Base-by-base conservation (phyloP, 2,329 filamentous ascomycete species). In the Annulohypoxylon truncatum region DNA sequence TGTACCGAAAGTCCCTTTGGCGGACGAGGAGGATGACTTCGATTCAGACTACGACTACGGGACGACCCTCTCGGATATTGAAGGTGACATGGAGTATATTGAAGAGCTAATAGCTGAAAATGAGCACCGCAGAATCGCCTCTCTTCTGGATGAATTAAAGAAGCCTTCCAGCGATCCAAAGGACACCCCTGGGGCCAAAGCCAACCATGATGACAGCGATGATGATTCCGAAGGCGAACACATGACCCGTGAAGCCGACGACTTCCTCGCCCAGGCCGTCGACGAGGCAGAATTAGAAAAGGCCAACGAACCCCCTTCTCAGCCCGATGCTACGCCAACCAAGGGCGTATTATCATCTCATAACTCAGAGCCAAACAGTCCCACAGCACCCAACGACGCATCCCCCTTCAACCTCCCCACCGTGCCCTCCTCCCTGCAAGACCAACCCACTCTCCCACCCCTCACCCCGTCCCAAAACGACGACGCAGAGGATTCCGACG, bases 171-270 rank as follows among this genome's bases (percentile, higher is more conserved):
- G 24, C 10, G 15, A 48, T 50, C 57, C 57, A 40, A 68, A 63
- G 22, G 2, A 40, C 13, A 26, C 47, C 8, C 18, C 29, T 10
- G n/a, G 31, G 1, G 8, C 42, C 24, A 58, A 15, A 12, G 44
- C 31, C 10, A 26, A 7, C 10, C 26, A 40, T 12, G 51, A 60
- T 12, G 44, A 50, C 4, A 62, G 66, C 1, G 51, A 52, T 13
- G 65, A 75, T 64, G 71, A 86, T 69, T 87, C 85, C 0, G 84
- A 87, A n/a, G 81, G 81, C 0, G 84, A 86, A 31, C 71, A 71
- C 1, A 86, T 86, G 83, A 74, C 74, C 3, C 76, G 74, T 3
- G 79, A 84, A 52, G 78, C 82, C 3, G 77, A 83, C 38, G 74
- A 80, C 13, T 76, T 85, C 7, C 78, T 88, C 12, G 78, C 81